A percentile compares a stretch with the other conserved stretches of the same genome.
Conservation (phyloP, 1,139 yeast species). For the Protomyces inundatus region DNA sequence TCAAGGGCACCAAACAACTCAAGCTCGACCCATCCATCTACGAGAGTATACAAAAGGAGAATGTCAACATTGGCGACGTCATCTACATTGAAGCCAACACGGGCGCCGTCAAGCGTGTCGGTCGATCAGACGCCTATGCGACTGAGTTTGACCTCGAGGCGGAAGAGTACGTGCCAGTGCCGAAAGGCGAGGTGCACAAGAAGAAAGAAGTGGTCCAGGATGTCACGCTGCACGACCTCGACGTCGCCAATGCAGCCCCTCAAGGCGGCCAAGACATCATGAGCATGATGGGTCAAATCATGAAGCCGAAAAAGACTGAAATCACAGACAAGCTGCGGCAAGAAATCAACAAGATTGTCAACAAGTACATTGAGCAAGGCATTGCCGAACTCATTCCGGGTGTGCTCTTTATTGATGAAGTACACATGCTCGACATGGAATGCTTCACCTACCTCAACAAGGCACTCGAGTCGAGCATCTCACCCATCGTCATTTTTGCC, state of each 20-base stretch:
- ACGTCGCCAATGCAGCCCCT: conserved; percentile 93
- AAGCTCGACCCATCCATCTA: conserved; percentile 93
- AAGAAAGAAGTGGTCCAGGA: conserved; percentile 98
- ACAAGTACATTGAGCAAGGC: conserved; percentile 94
- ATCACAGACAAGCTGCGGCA: conserved; percentile 90
- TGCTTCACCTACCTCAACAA: conserved; percentile 89
- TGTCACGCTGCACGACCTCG: conserved; percentile 91
- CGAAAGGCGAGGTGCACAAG: conserved; percentile 98
- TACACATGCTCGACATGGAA: conserved; percentile 94
- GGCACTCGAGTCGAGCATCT: conserved; percentile 85
- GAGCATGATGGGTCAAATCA: conserved; percentile 97
- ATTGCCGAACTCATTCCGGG: conserved; percentile 98
- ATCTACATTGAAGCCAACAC: conserved; percentile 95
- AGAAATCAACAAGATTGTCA: conserved; percentile 93
- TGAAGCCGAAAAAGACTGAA: conserved; percentile 97
- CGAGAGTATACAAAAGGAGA: conserved; percentile 92
- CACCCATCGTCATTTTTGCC: conserved; percentile 92
- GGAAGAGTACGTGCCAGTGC: conserved; percentile 96
- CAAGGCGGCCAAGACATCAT: conserved; percentile 98
- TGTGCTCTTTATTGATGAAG: conserved; percentile 94
- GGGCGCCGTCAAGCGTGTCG: conserved; percentile 95
- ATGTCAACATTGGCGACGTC: conserved; percentile 92
- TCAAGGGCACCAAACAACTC: conserved; percentile 89
- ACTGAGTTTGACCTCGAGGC: conserved; percentile 98
- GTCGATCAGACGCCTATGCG: conserved; percentile 96